These are phyloP conservation scores for Euphorbia pulcherrima DNA, from an alignment of 345 rosid species.

Conservation along the genomic window DNA sequence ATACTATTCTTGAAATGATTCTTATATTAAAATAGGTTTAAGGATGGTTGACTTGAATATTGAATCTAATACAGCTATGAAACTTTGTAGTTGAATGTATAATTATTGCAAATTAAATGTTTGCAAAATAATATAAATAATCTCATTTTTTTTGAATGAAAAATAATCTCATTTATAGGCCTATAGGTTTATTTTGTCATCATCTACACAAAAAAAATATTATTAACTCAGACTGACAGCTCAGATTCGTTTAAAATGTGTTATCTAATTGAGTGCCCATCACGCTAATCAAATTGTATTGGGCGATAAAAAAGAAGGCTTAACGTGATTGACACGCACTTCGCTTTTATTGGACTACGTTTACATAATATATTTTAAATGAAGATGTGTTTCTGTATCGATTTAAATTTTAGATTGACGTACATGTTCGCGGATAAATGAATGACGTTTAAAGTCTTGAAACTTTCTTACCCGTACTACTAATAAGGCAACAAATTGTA, in stretches of 20 bases:
- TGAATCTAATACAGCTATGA: too few species aligned
- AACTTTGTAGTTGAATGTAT: not conserved
- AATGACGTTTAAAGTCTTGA: not conserved
- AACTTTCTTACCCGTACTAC: not conserved
- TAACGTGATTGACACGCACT: not conserved
- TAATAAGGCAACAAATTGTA: not conserved
- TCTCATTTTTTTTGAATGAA: not conserved
- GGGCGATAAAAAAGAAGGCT: not conserved
- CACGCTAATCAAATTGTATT: too few species aligned
- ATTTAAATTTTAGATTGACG: too few species aligned
- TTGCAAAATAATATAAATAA: too few species aligned
- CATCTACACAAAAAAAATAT: not conserved
- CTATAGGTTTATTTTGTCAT: not conserved
- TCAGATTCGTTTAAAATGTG: not conserved
- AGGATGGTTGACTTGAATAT: not conserved
- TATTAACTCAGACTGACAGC: not conserved
- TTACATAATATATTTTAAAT: not conserved
- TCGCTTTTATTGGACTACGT: not conserved
- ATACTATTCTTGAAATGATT: not conserved
- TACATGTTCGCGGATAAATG: too few species aligned
- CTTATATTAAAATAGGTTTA: not conserved
- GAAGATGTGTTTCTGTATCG: not conserved
- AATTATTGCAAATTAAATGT: not conserved
- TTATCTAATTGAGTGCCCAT: not conserved
- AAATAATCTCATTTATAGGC: not conserved